Evolutionary conservation across 2,329 filamentous ascomycete genomes (phyloP), one percentile per base, ranked within the genome.

Genomic region (Ascochyta koolunga): DNA sequence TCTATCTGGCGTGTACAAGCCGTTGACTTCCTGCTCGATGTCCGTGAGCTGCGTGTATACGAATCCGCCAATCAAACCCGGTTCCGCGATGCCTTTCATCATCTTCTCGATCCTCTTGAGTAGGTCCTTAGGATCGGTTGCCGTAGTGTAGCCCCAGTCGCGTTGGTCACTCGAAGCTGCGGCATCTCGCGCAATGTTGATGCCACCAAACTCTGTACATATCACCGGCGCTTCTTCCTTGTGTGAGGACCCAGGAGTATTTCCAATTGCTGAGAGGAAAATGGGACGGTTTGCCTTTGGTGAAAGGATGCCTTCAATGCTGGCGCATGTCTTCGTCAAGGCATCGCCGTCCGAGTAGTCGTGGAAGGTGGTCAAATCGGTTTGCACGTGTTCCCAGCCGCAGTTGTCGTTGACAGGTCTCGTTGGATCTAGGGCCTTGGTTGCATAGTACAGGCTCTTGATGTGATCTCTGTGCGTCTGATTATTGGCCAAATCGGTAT

Each of bases 401-500:
- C 86, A 89, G 70, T 89, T 89, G 69, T 89, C 86, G 64, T 89
- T 89, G 65, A 89, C 79, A 15, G 85, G 85, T 5, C 87, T 76
- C 0, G 83, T 87, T 1, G 83, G 79, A 59, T 89, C 87, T 2
- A 89, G 77, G 0, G 79, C 79, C 79, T 88, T 89, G 9, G 87
- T 89, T 52, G 82, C 68, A 62, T 85, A 85, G 67, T 89, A 89
- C 2, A 89, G 77, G 15, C 81, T 79, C 18, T 85, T 81, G 41
- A 89, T 80, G 62, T 89, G 87, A 63, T 88, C 82, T 13, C 86
- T 79, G 70, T 89, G 86, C 50, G 83, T 78, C 6, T 80, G 74
- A 49, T 79, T 82, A 40, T 82, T 78, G 56, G 82, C 81, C 29
- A 89, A 77, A 31, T 81, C 78, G 0, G 83, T 79, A 61, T 89